A percentile compares a stretch with the other conserved stretches of the same genome.
phyloP scores from a whole-genome alignment of 73 alveolate genomes.

The Paramecium tetraurelia region DNA sequence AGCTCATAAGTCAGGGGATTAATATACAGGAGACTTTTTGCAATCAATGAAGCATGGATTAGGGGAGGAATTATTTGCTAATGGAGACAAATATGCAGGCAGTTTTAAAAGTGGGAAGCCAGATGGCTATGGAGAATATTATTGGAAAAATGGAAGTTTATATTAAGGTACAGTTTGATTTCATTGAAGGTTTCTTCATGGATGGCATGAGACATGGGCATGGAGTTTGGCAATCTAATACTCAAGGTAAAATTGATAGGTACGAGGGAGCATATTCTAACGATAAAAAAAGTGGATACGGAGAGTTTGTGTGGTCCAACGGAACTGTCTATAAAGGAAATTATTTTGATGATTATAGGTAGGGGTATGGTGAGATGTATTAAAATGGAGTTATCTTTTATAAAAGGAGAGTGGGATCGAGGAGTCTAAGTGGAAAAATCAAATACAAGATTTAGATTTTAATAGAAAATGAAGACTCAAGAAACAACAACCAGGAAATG shows the following conservation, averaged over 20 bases:
- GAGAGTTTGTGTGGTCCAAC: conserved; percentile 77
- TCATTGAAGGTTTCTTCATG: conserved; percentile 52
- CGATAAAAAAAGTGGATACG: conserved; percentile 84
- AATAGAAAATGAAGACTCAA: neutral
- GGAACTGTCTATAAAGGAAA: conserved; percentile 76
- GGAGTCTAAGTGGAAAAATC: neutral
- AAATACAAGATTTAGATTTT: neutral
- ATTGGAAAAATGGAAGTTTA: conserved; percentile 74
- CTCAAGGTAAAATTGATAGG: neutral
- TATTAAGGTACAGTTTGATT: conserved; percentile 53
- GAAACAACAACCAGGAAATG: neutral
- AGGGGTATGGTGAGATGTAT: conserved; percentile 71
- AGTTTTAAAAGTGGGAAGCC: conserved; percentile 68
- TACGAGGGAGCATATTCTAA: conserved; percentile 71
- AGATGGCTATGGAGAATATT: conserved; percentile 76
- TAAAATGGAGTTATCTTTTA: conserved; percentile 5
- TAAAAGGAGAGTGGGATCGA: conserved; percentile 13
- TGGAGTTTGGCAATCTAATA: conserved; percentile 65
- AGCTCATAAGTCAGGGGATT: conserved; percentile 13
- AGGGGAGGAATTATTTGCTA: conserved; percentile 61
- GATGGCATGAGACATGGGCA: conserved; percentile 74
- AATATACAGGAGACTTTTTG: conserved; percentile 74
- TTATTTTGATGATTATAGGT: conserved; percentile 64
- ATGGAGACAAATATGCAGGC: conserved; percentile 78
- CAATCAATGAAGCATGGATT: conserved; percentile 74